Evolutionary conservation across 352 stramenopile species (phyloP), one percentile per base, ranked within the genome.

Genomic region (Globisporangium solare): DNA sequence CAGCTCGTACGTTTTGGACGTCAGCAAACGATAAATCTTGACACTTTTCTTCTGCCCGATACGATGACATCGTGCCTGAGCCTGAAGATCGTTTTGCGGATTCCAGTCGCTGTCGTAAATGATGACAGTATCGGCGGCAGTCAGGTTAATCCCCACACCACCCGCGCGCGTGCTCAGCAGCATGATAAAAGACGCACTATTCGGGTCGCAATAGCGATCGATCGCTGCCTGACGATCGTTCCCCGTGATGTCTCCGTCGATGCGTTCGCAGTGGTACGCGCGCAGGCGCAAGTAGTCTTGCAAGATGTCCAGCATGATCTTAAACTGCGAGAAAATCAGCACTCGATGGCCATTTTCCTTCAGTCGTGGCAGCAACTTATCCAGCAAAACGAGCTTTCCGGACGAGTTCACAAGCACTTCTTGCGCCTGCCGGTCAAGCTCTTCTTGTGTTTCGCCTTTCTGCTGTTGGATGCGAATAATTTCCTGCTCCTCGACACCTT

Each of bases 61-160:
- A 21, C 92, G 83, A 67, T 98, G 92, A 56, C 88, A 97, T 24
- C 89, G 88, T 24, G 91, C 90, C 66, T 96, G 86, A 0, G 91
- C 91, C 64, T 97, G 91, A 24, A 97, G 68, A 65, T 97, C 90
- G 51, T 97, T 97, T 62, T 98, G 97, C 6, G 97, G 96, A 64
- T 99, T 99, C 97, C 97, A 99, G 73, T 99, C 97, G 54, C 76
- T 97, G 73, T 99, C 96, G 70, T 98, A 99, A 49, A 99, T 95
- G 61, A 95, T 95, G 7, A 94, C 86, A 4, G 84, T 94, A 59
- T 95, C 86, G 5, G 86, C 86, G 0, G 86, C 83, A 17, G 85
- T 95, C 57, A 99, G 67, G 68, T 99, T 99, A 71, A 99, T 99
- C 15, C 97, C 97, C 15, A 99, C 85, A 48, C 97, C 97, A 63